phyloP scores from a whole-genome alignment of 2,329 filamentous ascomycete species.

The Apiospora hydei region DNA sequence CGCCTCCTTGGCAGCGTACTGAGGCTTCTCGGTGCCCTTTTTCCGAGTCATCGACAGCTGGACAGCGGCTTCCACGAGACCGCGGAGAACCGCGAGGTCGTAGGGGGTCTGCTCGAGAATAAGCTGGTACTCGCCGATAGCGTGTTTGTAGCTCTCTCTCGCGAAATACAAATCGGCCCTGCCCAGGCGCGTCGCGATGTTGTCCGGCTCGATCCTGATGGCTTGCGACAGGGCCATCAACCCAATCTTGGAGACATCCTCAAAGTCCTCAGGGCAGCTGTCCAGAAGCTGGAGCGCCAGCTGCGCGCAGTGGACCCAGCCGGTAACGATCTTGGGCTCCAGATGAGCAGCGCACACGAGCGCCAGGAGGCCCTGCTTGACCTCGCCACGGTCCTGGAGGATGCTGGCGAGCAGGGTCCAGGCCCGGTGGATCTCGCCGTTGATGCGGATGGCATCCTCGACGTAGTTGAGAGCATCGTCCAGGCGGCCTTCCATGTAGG shows the following conservation, averaged over 20 bases:
- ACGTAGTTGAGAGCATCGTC: slow-evolving; percentile 65
- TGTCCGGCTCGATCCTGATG: slow-evolving; percentile 62
- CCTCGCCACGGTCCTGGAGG: slow-evolving; percentile 65
- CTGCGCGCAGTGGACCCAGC: slow-evolving; percentile 66
- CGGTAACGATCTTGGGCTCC: slow-evolving; percentile 64
- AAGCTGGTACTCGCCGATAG: slow-evolving; percentile 63
- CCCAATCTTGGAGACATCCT: slow-evolving; percentile 59
- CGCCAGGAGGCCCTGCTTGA: slow-evolving; percentile 64
- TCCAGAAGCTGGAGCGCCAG: slow-evolving; percentile 61
- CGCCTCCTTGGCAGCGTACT: slow-evolving; percentile 50
- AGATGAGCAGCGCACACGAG: slow-evolving; percentile 69
- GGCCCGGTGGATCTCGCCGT: slow-evolving; percentile 70
- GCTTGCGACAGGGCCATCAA: slow-evolving; percentile 67
- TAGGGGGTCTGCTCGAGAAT: slow-evolving; percentile 60
- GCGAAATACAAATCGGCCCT: slow-evolving; percentile 65
- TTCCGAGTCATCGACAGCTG: slow-evolving; percentile 53
- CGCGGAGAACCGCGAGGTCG: slow-evolving; percentile 62
- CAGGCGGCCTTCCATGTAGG: slow-evolving; percentile 69
- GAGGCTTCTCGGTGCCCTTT: slow-evolving; percentile 45
- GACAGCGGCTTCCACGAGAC: slow-evolving; percentile 64
- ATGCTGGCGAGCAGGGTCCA: slow-evolving; percentile 70
- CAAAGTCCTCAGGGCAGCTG: slow-evolving; percentile 53
- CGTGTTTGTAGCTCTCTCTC: slow-evolving; percentile 53
- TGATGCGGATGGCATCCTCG: slow-evolving; percentile 71
- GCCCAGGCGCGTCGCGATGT: slow-evolving; percentile 64